Conservation (phyloP, 805 yeast species). For the Saturnispora diversa region DNA sequence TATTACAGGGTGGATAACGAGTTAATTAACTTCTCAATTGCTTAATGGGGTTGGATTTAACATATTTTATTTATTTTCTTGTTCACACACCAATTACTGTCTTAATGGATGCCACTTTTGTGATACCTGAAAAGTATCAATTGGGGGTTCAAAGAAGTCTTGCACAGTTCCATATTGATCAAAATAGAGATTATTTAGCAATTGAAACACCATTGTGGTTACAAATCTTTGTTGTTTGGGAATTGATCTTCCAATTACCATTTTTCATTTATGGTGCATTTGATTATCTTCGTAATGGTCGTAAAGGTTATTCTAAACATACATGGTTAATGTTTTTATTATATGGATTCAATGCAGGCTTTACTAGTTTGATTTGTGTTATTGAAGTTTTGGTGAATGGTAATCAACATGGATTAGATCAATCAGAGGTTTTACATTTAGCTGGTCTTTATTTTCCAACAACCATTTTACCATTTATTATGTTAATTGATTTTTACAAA, state of each 20-base stretch:
- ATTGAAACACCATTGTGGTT: constrained; percentile 58
- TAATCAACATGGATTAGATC: constrained; percentile 33
- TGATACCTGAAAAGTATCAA: constrained; percentile 47
- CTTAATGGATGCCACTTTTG: constrained; percentile 65
- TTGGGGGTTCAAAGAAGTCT: constrained; percentile 41
- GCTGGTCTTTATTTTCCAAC: constrained; percentile 61
- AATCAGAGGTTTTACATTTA: constrained; percentile 35
- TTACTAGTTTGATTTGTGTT: constrained; percentile 72
- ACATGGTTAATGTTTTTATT: constrained; percentile 33
- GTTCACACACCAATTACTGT: constrained; percentile 72
- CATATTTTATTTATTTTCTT: constrained; percentile 30
- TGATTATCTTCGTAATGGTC: constrained; percentile 18
- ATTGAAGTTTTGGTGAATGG: constrained; percentile 34
- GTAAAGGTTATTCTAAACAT: constrained; percentile 19
- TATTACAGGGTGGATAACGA: no score
- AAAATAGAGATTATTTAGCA: constrained; percentile 64
- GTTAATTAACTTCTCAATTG: background rate
- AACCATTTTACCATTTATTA: constrained; percentile 50
- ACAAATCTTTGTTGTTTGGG: constrained; percentile 59
- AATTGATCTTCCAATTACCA: constrained; percentile 72
- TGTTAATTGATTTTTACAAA: constrained; percentile 38
- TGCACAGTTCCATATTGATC: constrained; percentile 49
- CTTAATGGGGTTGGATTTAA: constrained; percentile 16
- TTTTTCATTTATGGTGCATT: constrained; percentile 47
- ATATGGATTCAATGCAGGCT: constrained; percentile 77